Evolutionary conservation across 495 filamentous ascomycete species (phyloP).

Genomic region (Penicillium malachiteum): DNA sequence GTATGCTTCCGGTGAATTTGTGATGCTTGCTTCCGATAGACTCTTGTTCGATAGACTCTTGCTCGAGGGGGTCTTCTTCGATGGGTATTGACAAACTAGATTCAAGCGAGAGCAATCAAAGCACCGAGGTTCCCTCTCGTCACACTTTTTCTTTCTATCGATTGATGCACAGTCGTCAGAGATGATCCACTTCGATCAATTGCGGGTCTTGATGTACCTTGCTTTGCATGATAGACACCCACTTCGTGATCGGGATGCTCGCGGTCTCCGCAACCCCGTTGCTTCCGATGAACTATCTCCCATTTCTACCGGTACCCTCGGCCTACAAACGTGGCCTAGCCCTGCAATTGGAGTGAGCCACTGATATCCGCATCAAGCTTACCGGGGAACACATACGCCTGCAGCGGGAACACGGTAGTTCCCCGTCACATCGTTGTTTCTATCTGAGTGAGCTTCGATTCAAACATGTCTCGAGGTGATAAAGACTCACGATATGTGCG

Average conservation of each 20-base stretch:
- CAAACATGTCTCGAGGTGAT: background rate
- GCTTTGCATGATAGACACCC: constrained; percentile 33
- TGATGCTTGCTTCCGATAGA: background rate
- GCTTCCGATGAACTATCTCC: background rate
- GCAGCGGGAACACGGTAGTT: constrained; percentile 25
- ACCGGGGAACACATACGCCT: constrained; percentile 15
- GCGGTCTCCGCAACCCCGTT: constrained; percentile 15
- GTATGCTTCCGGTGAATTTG: constrained; percentile 4
- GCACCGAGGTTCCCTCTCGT: constrained; percentile 25
- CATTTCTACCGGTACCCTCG: constrained; percentile 16
- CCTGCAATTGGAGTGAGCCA: constrained; percentile 11
- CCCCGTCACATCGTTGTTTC: constrained; percentile 36
- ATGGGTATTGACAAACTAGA: constrained; percentile 23
- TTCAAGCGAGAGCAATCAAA: constrained; percentile 30
- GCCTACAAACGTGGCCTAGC: constrained; percentile 28
- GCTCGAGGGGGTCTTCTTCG: background rate
- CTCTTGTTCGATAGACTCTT: background rate
- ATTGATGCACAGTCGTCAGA: background rate
- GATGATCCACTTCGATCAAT: constrained; percentile 1
- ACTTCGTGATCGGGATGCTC: constrained; percentile 29
- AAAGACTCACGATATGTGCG: constrained; percentile 21
- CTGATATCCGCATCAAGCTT: background rate
- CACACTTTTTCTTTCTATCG: constrained; percentile 30
- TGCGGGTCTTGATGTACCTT: constrained; percentile 13
- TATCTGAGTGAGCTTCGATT: constrained; percentile 2